Conservation (phyloP, 1,284 basidiomycete genomes). For the Coniferiporia sulphurascens region DNA sequence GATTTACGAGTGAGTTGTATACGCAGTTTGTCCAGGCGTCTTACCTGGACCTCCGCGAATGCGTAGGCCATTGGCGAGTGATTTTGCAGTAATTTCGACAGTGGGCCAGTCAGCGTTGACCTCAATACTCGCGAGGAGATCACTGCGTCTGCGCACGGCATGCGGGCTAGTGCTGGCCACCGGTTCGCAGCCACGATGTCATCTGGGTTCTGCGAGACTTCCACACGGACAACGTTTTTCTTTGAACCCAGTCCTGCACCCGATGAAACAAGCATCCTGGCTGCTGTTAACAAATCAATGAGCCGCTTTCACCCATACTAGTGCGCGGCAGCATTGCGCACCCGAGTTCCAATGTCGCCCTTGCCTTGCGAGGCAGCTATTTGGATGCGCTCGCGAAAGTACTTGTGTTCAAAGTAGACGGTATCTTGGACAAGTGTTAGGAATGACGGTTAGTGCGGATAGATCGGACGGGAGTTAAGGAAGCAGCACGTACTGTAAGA, state of each 20-base stretch:
- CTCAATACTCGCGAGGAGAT: constrained; percentile 34
- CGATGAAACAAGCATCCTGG: constrained; percentile 44
- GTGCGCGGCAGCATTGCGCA: constrained; percentile 55
- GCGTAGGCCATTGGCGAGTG: constrained; percentile 58
- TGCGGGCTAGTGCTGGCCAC: constrained; percentile 8
- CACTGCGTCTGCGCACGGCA: constrained; percentile 26
- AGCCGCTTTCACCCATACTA: constrained; percentile 72
- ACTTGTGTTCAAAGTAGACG: constrained; percentile 57
- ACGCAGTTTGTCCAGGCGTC: constrained; percentile 17
- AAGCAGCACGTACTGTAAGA: constrained; percentile 62
- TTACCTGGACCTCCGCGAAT: constrained; percentile 42
- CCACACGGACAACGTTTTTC: constrained; percentile 33
- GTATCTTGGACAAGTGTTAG: constrained; percentile 50
- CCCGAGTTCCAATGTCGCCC: constrained; percentile 56
- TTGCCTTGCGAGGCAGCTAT: constrained; percentile 30
- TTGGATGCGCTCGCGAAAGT: constrained; percentile 42
- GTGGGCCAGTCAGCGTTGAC: constrained; percentile 43
- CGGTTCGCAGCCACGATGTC: neutral
- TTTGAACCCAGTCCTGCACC: constrained; percentile 20
- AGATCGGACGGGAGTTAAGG: constrained; percentile 63
- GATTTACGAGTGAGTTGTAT: neutral
- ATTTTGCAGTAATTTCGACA: constrained; percentile 47
- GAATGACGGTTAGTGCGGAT: constrained; percentile 52
- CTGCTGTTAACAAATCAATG: constrained; percentile 52
- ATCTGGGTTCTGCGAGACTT: constrained; percentile 22